Evolutionary conservation across 345 rosid genomes (phyloP), one percentile per base, ranked within the genome.

Genomic region (Eucalyptus polyanthemos): DNA sequence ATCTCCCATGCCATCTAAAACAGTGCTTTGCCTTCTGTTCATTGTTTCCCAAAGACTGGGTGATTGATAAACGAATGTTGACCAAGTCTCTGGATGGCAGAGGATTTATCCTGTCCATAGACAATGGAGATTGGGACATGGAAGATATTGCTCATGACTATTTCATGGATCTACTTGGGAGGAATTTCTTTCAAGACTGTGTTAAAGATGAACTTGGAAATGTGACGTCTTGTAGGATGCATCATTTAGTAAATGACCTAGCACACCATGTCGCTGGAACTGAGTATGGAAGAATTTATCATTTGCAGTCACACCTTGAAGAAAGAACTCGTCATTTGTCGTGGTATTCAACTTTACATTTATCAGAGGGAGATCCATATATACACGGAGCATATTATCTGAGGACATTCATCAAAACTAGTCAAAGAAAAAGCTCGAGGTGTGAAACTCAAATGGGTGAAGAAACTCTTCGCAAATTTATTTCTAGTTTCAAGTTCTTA

Each of bases 21-120:
- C 86, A 60, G 86, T 91, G 92, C 86, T 90, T 91, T 88, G 91
- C 91, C 13, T 86, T 88, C n/a, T 91, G 93, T 80, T 89, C 90
- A 11, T 86, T 91, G 49, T 89, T 89, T 53, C 92, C 93, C 0
- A 89, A 14, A 56, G 90, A 88, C 40, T 54, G n/a, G 21, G 34
- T 6, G 6, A 89, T 91, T 7, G 11, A 67, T 14, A 91, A 83
- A 8, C 58, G 60, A 2, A 11, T 4, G 11, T 40, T 91, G 15
- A 76, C 40, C 40, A 10, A 47, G 4, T 1, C 86, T 85, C 11
- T 92, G 91, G 90, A 89, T 89, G 11, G 90, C 92, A 83, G 88
- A 72, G 92, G 91, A 81, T 50, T 89, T 60, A 14, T 91, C 72
- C 31, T 16, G 5, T 17, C 88, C 65, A 11, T 58, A 58, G n/a